Conservation (phyloP, 768 basidiomycete genomes). For the Phylloporus arenicola region DNA sequence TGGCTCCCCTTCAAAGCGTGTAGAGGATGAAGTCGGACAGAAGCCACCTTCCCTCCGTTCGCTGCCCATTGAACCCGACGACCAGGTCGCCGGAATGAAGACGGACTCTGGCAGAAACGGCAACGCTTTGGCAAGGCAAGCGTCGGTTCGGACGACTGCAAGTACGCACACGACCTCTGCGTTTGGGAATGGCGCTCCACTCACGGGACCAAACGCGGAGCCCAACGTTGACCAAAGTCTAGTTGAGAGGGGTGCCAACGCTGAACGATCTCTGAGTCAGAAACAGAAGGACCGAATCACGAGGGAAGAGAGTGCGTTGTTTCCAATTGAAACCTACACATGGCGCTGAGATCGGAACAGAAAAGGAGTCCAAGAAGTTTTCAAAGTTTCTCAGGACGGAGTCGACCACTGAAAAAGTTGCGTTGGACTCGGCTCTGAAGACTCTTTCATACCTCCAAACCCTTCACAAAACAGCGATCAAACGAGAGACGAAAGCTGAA, state of each 20-base stretch:
- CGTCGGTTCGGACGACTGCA: conserved; percentile 20
- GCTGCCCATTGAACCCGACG: conserved; percentile 16
- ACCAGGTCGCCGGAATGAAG: conserved; percentile 3
- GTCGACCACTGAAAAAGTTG: conserved; percentile 60
- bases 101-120: neutral
- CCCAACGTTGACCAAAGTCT: conserved; percentile 39
- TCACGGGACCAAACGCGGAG: conserved; percentile 42
- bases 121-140: conserved; percentile 10
- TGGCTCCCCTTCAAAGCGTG: neutral
- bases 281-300: conserved; percentile 48
- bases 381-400: conserved; percentile 69
- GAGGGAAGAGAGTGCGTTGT: conserved; percentile 47
- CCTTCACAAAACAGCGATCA: conserved; percentile 62
- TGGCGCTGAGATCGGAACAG: conserved; percentile 29
- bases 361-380: conserved; percentile 53
- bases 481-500: conserved; percentile 59
- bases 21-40: neutral
- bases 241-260: conserved; percentile 39
- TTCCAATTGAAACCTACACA: neutral
- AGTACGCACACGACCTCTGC: conserved; percentile 25
- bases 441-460: conserved; percentile 65
- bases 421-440: conserved; percentile 53
- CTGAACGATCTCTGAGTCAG: conserved; percentile 43
- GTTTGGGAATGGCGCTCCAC: conserved; percentile 53
- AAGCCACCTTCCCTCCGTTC: conserved; percentile 18